phyloP scores from a whole-genome alignment of 2,329 filamentous ascomycete species.

The Nigrospora osmanthi region DNA sequence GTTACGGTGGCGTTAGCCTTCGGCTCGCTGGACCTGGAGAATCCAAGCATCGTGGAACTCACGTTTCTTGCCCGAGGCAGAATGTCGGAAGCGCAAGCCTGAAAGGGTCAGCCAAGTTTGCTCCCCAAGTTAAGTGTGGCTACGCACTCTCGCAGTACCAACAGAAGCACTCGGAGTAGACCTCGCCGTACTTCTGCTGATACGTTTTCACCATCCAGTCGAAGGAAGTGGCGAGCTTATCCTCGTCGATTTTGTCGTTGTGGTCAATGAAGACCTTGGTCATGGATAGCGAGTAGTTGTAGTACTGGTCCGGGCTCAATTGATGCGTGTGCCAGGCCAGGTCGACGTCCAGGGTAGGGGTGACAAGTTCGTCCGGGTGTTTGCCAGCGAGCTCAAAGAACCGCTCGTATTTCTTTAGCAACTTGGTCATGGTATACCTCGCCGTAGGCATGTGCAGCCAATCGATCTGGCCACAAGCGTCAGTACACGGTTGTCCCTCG shows the following conservation, averaged over 20 bases:
- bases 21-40: too few species aligned
- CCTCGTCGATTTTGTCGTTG: constrained; percentile 70
- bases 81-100: constrained; percentile 1
- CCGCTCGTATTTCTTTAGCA: constrained; percentile 53
- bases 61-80: neutral
- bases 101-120: neutral
- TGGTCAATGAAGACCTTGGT: constrained; percentile 61
- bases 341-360: constrained; percentile 66
- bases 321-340: constrained; percentile 74
- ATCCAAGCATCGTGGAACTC: neutral
- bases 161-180: constrained; percentile 66
- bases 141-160: constrained; percentile 66
- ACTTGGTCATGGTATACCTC: constrained; percentile 49
- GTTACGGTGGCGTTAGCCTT: neutral
- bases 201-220: constrained; percentile 64
- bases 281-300: constrained; percentile 38
- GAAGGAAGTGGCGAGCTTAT: constrained; percentile 53
- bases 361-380: constrained; percentile 36
- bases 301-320: constrained; percentile 54
- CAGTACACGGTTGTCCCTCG: constrained; percentile 20
- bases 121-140: too few species aligned
- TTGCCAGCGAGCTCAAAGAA: constrained; percentile 51
- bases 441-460: constrained; percentile 54
- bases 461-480: neutral
- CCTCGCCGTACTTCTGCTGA: constrained; percentile 49